Evolutionary conservation across 2,329 filamentous ascomycete genomes (phyloP), one percentile per base, ranked within the genome.

Genomic region (Fusarium pseudocircinatum): DNA sequence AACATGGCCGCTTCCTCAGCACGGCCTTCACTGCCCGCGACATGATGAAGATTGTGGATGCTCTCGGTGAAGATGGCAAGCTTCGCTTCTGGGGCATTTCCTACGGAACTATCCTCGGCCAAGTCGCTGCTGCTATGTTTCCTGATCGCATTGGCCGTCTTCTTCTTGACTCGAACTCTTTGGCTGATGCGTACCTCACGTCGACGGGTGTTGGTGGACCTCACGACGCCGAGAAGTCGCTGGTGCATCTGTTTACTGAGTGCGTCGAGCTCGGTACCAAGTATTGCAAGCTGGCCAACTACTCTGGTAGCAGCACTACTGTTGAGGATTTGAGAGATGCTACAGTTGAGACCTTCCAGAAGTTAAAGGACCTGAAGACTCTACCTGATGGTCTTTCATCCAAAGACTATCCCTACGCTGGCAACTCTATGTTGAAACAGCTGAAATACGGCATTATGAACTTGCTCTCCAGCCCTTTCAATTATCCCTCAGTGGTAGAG

Each of bases 1-100:
- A 73, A 1, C 44, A 54, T 6, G 81, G 77, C 2, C 77, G 76
- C 6, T 70, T 79, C 11, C 67, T 84, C 18, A 78, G 79, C 42
- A 82, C 81, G 0, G 72, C 80, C 7, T 82, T 81, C 56, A 79
- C 79, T 3, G 83, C 82, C 20, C 78, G 83, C 40, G 83, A 85
- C 63, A 78, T 85, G 76, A 80, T 84, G 66, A 62, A 74, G 30
- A 80, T 85, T 22, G 82, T 82, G 2, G 83, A 85, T 61, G 79
- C 80, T 8, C 78, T 84, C 4, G 79, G 71, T 6, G 79, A 81
- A 47, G 82, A 82, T 57, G 78, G 80, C 5, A 56, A 80, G 60
- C 58, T 83, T 12, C 70, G 79, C 37, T 84, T 79, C 62, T 83
- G 78, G 79, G 82, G 82, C 11, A 65, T 69, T 7, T 77, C 75